Evolutionary conservation across 1,284 basidiomycete genomes (phyloP).

Genomic region (Ceratobasidium sp.): DNA sequence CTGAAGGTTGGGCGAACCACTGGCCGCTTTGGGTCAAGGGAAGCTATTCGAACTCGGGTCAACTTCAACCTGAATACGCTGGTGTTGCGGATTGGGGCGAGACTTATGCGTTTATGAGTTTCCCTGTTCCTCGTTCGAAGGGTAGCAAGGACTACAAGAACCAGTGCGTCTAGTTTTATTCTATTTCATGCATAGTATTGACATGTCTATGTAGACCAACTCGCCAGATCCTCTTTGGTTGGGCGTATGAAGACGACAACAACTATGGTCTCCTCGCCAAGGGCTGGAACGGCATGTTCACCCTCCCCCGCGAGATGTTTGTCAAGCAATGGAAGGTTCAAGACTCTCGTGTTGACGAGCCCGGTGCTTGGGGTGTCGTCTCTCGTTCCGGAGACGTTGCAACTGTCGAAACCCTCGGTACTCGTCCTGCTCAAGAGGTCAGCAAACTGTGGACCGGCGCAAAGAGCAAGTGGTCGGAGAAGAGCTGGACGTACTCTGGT

Average conservation of each 20-base stretch:
- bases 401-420: constrained; percentile 33
- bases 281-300: constrained; percentile 34
- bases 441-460: neutral
- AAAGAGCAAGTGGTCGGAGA: constrained; percentile 30
- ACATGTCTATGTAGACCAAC: neutral
- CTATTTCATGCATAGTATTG: neutral
- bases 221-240: constrained; percentile 30
- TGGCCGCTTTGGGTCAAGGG: constrained; percentile 29
- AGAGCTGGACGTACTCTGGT: constrained; percentile 16
- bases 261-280: constrained; percentile 36
- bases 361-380: constrained; percentile 31
- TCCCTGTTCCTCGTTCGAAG: constrained; percentile 13
- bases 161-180: constrained; percentile 13
- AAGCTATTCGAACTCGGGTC: constrained; percentile 13
- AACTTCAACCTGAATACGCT: constrained; percentile 16
- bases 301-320: constrained; percentile 36
- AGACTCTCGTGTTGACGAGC: constrained; percentile 18
- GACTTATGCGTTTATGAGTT: constrained; percentile 36
- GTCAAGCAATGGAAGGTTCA: constrained; percentile 24
- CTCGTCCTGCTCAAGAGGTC: constrained; percentile 23
- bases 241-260: constrained; percentile 34
- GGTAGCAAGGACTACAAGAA: constrained; percentile 32
- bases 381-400: constrained; percentile 2
- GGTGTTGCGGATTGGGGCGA: constrained; percentile 35
- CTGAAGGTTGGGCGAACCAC: constrained; percentile 27